These are phyloP conservation scores for Acer yangbiense DNA, from an alignment of 345 rosid species.

Conservation along the genomic window DNA sequence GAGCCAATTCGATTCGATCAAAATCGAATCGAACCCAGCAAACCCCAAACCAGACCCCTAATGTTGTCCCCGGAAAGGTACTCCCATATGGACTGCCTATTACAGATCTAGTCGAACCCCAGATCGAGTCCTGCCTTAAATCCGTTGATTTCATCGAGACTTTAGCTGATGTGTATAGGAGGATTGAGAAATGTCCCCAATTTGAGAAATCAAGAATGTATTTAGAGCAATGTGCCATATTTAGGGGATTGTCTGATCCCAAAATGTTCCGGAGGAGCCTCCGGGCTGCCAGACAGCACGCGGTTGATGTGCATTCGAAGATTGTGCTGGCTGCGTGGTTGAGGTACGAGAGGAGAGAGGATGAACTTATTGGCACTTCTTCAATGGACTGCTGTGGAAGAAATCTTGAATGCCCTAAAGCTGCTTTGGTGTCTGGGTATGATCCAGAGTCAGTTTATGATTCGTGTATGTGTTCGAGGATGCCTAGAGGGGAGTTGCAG, in stretches of 20 bases:
- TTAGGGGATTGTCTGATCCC: constrained; percentile 68
- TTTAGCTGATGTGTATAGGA: constrained; percentile 62
- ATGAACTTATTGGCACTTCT: constrained; percentile 70
- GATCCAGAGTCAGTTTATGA: constrained; percentile 68
- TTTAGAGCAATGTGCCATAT: constrained; percentile 75
- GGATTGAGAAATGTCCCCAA: constrained; percentile 49
- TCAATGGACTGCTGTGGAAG: constrained; percentile 88
- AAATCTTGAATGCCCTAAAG: constrained; percentile 82
- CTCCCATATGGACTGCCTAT: constrained; percentile 78
- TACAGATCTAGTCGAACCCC: constrained; percentile 76
- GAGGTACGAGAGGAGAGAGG: constrained; percentile 91
- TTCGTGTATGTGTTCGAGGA: constrained; percentile 61
- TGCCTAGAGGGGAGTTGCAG: constrained; percentile 31
- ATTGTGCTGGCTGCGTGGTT: constrained; percentile 90
- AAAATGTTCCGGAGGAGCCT: constrained; percentile 82
- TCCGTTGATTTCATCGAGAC: constrained; percentile 63
- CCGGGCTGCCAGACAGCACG: constrained; percentile 70
- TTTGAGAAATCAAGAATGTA: constrained; percentile 58
- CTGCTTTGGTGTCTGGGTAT: constrained; percentile 73
- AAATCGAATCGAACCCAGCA: constrained; percentile 49
- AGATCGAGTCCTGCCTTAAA: constrained; percentile 66
- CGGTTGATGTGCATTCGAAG: constrained; percentile 76
- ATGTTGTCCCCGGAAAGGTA: constrained; percentile 42
- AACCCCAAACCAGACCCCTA: constrained; percentile 29
- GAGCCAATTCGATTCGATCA: constrained; percentile 56